Evolutionary conservation across 345 rosid genomes (phyloP).

Genomic region (Eucalyptus camaldulensis): DNA sequence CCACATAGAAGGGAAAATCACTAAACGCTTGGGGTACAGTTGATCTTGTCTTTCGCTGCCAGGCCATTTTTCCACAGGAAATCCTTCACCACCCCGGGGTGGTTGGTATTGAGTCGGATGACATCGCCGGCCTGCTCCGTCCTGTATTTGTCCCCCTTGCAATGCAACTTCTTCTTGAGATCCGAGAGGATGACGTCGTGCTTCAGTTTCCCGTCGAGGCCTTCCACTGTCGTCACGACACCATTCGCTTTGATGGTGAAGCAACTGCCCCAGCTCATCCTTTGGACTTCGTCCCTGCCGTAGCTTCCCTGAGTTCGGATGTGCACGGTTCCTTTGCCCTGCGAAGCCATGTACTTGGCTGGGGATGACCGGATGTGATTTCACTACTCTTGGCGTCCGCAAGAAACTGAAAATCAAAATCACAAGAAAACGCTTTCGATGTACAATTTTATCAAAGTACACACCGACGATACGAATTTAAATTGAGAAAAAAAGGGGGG

Average conservation of each 20-base stretch:
- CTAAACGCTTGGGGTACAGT: not conserved
- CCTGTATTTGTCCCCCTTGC: slow-evolving; percentile 63
- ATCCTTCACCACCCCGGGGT: not conserved
- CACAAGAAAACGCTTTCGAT: not conserved
- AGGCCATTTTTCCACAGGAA: slow-evolving; percentile 52
- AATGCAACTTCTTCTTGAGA: slow-evolving; percentile 63
- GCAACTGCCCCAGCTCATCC: not conserved
- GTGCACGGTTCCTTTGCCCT: not conserved
- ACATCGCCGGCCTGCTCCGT: slow-evolving; percentile 57
- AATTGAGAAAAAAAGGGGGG: not conserved
- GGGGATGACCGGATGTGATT: not conserved
- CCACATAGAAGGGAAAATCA: not conserved
- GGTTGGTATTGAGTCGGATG: slow-evolving; percentile 81
- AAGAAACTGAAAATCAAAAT: not conserved
- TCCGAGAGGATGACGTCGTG: slow-evolving; percentile 64
- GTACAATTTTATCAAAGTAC: not conserved
- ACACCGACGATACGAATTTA: not conserved
- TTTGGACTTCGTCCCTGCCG: not conserved
- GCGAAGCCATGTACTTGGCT: not conserved
- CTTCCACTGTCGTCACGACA: slow-evolving; percentile 61
- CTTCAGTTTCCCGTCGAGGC: slow-evolving; percentile 43
- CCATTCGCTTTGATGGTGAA: slow-evolving; percentile 31
- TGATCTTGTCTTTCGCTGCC: slow-evolving; percentile 46
- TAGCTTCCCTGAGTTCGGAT: not conserved
- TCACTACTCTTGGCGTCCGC: not conserved